Percentiles rank a stretch among this genome's conserved stretches.
Conservation (phyloP, 2,329 filamentous ascomycete species). For the Xylaria sp. region DNA sequence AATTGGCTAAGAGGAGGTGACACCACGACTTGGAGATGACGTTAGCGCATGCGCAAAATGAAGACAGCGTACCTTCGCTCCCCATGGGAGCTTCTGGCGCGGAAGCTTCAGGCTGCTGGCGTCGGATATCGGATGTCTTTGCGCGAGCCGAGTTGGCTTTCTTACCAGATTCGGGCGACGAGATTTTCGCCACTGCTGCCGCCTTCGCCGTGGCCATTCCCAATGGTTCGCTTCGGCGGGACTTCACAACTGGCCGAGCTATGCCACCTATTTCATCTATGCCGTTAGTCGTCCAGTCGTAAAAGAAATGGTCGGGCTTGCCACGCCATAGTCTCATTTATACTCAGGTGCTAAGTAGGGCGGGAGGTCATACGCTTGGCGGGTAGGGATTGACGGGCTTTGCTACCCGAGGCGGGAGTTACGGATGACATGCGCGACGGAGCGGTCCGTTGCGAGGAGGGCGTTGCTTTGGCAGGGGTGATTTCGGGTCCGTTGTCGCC, state of each 20-base stretch:
- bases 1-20: not conserved
- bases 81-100: conserved; percentile 31
- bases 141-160: conserved; percentile 17
- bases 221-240: conserved; percentile 11
- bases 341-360: not conserved
- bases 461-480: conserved; percentile 17
- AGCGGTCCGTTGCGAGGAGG: conserved; percentile 16
- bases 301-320: too few relatives aligned
- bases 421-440: conserved; percentile 24
- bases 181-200: not conserved
- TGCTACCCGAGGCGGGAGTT: conserved; percentile 21
- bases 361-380: conserved; percentile 19
- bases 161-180: conserved; percentile 15
- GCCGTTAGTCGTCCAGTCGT: conserved; percentile 1
- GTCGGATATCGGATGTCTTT: conserved; percentile 18
- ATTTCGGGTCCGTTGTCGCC: conserved; percentile 18
- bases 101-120: conserved; percentile 11
- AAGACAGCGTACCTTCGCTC: conserved; percentile 19
- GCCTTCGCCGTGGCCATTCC: not conserved
- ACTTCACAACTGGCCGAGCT: conserved; percentile 18
- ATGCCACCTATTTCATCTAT: conserved; percentile 21
- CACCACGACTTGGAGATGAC: not conserved
- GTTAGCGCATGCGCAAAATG: not conserved
- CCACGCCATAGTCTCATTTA: not conserved
- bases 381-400: conserved; percentile 15